Conservation (phyloP, 73 alveolate genomes). For the Halteria grandinella region DNA sequence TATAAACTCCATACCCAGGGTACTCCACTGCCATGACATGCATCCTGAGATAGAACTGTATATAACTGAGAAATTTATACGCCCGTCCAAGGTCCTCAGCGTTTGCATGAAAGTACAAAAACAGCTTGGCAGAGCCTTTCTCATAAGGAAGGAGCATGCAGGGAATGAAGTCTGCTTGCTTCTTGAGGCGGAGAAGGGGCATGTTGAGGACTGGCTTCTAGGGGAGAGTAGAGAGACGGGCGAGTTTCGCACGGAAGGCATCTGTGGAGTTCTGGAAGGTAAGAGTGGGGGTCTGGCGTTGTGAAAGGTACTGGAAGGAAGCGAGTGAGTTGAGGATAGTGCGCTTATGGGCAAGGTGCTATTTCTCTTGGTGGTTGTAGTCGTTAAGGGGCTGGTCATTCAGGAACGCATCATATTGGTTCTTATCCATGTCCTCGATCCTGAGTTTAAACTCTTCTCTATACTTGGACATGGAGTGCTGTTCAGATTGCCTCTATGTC, state of each 20-base stretch:
- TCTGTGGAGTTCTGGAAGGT: neutral
- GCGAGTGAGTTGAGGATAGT: no score
- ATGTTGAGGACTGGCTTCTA: neutral
- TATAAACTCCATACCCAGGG: constrained; percentile 70
- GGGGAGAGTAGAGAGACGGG: neutral
- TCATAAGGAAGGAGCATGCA: constrained; percentile 24
- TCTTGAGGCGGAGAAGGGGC: neutral
- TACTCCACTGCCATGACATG: constrained; percentile 64
- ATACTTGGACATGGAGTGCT: no score
- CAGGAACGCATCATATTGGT: neutral
- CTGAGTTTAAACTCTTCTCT: neutral
- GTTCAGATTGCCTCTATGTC: neutral
- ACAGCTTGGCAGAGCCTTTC: constrained; percentile 49
- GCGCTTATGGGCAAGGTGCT: no score
- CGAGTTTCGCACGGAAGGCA: neutral
- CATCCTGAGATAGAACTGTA: constrained; percentile 19
- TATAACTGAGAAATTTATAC: constrained; percentile 2
- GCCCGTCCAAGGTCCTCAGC: constrained; percentile 60
- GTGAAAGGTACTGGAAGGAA: no score
- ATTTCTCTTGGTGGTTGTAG: no score
- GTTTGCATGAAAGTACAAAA: constrained; percentile 60
- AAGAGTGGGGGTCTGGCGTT: neutral
- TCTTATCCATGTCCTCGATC: neutral
- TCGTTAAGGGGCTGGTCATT: no score
- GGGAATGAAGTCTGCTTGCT: constrained; percentile 29